Conservation (phyloP, 2,329 filamentous ascomycete genomes). For the Paraphaeosphaeria sporulosa region DNA sequence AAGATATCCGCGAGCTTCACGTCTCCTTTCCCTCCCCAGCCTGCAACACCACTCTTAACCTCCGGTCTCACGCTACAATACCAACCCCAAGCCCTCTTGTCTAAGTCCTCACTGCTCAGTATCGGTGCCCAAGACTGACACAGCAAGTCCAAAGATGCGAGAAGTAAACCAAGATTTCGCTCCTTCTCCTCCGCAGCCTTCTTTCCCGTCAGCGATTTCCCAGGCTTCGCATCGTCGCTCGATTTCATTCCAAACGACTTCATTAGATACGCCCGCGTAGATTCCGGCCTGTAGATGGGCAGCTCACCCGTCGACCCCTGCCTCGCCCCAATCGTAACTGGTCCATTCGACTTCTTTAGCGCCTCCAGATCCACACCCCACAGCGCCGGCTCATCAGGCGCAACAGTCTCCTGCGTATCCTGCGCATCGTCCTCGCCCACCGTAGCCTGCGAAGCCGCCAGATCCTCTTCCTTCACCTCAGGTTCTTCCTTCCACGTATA, state of each 20-base stretch:
- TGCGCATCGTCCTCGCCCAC: constrained; percentile 20
- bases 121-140: constrained; percentile 77
- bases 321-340: constrained; percentile 25
- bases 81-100: constrained; percentile 81
- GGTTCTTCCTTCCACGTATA: constrained; percentile 63
- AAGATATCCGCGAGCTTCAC: constrained; percentile 71
- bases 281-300: constrained; percentile 77
- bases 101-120: constrained; percentile 70
- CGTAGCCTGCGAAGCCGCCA: constrained; percentile 21
- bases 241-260: constrained; percentile 65
- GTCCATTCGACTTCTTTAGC: constrained; percentile 56
- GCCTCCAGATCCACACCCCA: constrained; percentile 68
- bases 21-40: constrained; percentile 83
- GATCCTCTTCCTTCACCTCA: constrained; percentile 31
- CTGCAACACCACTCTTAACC: constrained; percentile 74
- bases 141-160: constrained; percentile 75
- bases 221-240: constrained; percentile 38
- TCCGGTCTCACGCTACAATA: constrained; percentile 79
- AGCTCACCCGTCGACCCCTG: constrained; percentile 56
- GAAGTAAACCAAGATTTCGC: constrained; percentile 71
- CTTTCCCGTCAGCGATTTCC: constrained; percentile 16
- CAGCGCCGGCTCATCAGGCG: constrained; percentile 55
- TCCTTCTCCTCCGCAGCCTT: constrained; percentile 57
- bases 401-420: constrained; percentile 23
- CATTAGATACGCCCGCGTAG: constrained; percentile 66